Base-by-base conservation (phyloP, 176 grass and related monocot species). In the Rhynchospora breviuscula region DNA sequence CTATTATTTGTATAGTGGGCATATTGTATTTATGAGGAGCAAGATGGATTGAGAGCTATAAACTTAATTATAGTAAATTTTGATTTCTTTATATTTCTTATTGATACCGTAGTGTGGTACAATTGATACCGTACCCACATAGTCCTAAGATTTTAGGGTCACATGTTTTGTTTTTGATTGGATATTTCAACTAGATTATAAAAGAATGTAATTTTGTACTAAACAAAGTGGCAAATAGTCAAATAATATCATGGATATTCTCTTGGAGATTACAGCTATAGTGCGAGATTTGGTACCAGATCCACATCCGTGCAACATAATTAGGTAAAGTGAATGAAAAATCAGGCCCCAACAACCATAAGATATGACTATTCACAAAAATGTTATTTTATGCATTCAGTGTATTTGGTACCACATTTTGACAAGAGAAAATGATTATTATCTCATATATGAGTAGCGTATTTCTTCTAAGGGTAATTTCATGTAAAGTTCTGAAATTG, bases 111-210 rank as follows among this genome's bases (percentile, higher is more conserved):
- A 4, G 35, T 40, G 35, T 40, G 35, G 35, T 40, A 40, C 35
- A 40, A 40, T 40, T 40, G 35, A 40, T 4, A 40, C 35, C 35
- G 35, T 5, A 40, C 35, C 35, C 35, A 3, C 35, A 35, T 8
- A 8, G 18, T 71, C 46, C 35, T 71, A 71, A 71, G 67, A 71
- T 71, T 47, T 71, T 6, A 35, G 40, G 18, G 67, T 71, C 67
- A 48, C 67, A 71, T 71, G 43, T 71, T 71, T 71, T 44, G 43
- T n/a, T 71, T 71, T 11, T n/a, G 40, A 71, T 71, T 47, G 40
- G 43, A 47, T 71, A 46, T 46, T 47, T 40, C 40, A 71, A 71
- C 40, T 21, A 71, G n/a, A 21, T 6, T 45, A 46, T 46, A 46
- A 17, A 71, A 22, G 67, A 71, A 21, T 47, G 67, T 71, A 71